phyloP scores from a whole-genome alignment of 2,329 filamentous ascomycete genomes.

The Cytospora chrysosperma region DNA sequence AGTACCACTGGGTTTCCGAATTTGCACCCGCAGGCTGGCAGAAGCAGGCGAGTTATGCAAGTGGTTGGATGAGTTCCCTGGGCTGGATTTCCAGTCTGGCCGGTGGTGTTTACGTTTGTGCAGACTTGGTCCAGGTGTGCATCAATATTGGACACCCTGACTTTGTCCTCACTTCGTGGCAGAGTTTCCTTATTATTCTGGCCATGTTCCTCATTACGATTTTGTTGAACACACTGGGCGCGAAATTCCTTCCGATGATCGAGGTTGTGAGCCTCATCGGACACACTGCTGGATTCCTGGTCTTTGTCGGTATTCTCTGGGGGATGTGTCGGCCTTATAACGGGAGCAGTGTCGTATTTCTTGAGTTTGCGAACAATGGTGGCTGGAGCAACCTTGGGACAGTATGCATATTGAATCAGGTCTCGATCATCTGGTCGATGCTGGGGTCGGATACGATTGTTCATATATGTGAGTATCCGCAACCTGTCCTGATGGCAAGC shows the following conservation, averaged over 20 bases:
- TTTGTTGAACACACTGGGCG: slow-evolving; percentile 15
- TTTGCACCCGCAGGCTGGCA: slow-evolving; percentile 17
- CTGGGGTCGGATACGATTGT: slow-evolving; percentile 22
- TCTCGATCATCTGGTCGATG: slow-evolving; percentile 23
- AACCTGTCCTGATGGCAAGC: not conserved
- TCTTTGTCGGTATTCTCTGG: slow-evolving; percentile 17
- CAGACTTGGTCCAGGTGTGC: slow-evolving; percentile 18
- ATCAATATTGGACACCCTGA: slow-evolving; percentile 10
- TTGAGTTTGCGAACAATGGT: slow-evolving; percentile 20
- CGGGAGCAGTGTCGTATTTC: slow-evolving; percentile 4
- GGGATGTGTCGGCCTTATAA: slow-evolving; percentile 18
- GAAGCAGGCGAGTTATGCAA: slow-evolving; percentile 20
- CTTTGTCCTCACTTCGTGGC: slow-evolving; percentile 13
- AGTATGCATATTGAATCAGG: slow-evolving; percentile 18
- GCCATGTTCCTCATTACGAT: slow-evolving; percentile 18
- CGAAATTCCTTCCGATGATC: slow-evolving; percentile 6
- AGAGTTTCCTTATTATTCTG: slow-evolving; percentile 18
- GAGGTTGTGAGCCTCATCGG: slow-evolving; percentile 20
- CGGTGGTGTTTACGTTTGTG: slow-evolving; percentile 17
- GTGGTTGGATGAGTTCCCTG: slow-evolving; percentile 22
- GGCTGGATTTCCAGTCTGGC: slow-evolving; percentile 23
- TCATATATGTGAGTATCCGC: slow-evolving; percentile 15
- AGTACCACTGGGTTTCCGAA: slow-evolving; percentile 23
- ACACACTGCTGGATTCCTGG: slow-evolving; percentile 16
- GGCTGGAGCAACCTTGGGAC: slow-evolving; percentile 19